Base-by-base conservation (phyloP, 1,139 yeast species). In the Saccharomycopsis crataegensis region DNA sequence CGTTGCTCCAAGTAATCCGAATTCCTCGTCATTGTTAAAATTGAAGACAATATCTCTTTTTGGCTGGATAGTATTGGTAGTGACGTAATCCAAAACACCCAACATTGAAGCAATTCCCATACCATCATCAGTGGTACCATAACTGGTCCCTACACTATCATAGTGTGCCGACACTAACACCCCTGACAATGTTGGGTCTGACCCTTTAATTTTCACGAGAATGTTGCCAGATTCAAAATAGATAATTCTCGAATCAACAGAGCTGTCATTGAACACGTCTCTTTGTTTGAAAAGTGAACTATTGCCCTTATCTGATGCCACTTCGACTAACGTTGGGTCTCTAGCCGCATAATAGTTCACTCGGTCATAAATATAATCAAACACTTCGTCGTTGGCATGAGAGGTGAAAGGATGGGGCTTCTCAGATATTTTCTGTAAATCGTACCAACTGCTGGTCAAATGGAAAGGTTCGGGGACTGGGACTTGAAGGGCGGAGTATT, bases 41-140 rank as follows among this genome's bases (percentile, higher is more conserved):
- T 90, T 89, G 70, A 91, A 83, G 6, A 91, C 72, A 12, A 91
- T 70, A 2, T 94, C 83, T 55, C 96, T 75, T 46, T 72, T 65
- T 1, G 96, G 96, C 14, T 71, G 69, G 5, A 69, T 62, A 0
- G 70, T 67, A 0, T 70, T 62, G 0, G 62, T 59, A 1, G 79
- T 64, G 60, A 73, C 78, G 60, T 79, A 70, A 48, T 80, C 73
- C 57, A 90, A 70, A 1, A 86, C 71, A 1, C 93, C 96, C 46
- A 90, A 71, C 76, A 89, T 71, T 6, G 93, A 77, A 1, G 93
- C 96, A 57, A 88, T 75, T n/a, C 97, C 97, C 72, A 84, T 83
- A 0, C 97, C 97, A 64, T 88, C 96, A 66, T 91, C 98, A 6
- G 97, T 90, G 5, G 94, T 82, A 34, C 98, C 97, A 63, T 73